Percentiles rank a stretch among this genome's conserved stretches.
Conservation (phyloP, 2,329 filamentous ascomycete genomes). For the Penicillium sp. region DNA sequence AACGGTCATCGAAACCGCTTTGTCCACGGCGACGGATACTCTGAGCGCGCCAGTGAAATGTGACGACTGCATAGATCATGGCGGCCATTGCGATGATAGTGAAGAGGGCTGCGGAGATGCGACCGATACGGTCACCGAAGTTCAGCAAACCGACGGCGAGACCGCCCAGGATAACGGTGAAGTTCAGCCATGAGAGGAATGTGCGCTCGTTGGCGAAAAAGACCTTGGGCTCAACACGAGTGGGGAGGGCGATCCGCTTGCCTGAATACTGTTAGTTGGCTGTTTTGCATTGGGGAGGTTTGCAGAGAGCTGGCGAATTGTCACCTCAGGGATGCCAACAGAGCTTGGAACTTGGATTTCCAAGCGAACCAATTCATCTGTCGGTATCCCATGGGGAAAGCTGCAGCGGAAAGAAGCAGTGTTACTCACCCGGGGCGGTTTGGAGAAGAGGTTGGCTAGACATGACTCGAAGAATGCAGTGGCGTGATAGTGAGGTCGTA, state of each 20-base stretch:
- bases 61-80: conserved; percentile 92
- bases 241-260: conserved; percentile 97
- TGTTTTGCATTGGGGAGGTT: not conserved
- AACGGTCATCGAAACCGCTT: conserved; percentile 93
- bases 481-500: not conserved
- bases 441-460: conserved; percentile 96
- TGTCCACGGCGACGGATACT: conserved; percentile 89
- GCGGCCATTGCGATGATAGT: conserved; percentile 91
- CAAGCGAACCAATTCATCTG: not conserved
- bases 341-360: not conserved
- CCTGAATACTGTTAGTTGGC: conserved; percentile 53
- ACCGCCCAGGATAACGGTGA: conserved; percentile 96
- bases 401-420: not conserved
- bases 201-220: conserved; percentile 99
- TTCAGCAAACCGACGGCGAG: conserved; percentile 96
- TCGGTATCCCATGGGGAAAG: not conserved
- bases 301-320: no score
- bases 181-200: conserved; percentile 99
- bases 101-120: conserved; percentile 91
- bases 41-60: conserved; percentile 95
- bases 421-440: conserved; percentile 74
- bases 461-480: conserved; percentile 59
- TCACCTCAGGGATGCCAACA: not conserved
- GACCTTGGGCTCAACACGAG: conserved; percentile 97
- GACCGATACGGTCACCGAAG: conserved; percentile 91